phyloP scores from a whole-genome alignment of 331 rosid genomes.

The Quercus phellos region DNA sequence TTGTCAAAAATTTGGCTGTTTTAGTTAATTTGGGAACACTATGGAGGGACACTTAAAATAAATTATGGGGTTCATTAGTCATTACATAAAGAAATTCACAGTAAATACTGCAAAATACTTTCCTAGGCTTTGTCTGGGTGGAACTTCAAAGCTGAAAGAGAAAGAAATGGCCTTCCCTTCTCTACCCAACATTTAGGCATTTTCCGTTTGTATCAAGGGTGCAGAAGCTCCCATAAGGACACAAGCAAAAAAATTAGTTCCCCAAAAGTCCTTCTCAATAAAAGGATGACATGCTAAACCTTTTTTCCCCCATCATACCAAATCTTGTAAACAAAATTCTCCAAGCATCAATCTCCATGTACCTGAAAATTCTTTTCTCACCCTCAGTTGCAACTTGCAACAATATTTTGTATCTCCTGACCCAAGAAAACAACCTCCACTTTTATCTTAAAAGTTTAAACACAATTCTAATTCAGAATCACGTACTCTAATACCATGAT shows the following conservation, averaged over 20 bases:
- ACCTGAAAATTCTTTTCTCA: constrained; percentile 41
- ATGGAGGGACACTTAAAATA: neutral
- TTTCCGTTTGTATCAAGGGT: constrained; percentile 44
- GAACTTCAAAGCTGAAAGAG: constrained; percentile 64
- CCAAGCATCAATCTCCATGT: constrained; percentile 61
- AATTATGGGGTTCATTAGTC: neutral
- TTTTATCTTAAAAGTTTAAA: constrained; percentile 3
- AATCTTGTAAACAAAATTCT: constrained; percentile 48
- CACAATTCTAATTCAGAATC: neutral
- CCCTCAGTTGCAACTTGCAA: constrained; percentile 56
- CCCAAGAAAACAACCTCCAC: constrained; percentile 41
- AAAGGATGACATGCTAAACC: constrained; percentile 37
- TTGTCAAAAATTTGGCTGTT: neutral
- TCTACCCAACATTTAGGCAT: constrained; percentile 54
- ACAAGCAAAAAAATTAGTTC: constrained; percentile 24
- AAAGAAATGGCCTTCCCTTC: constrained; percentile 54
- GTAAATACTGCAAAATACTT: neutral
- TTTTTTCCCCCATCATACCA: constrained; percentile 48
- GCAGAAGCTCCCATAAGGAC: constrained; percentile 26
- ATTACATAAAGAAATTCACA: neutral
- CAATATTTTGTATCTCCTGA: constrained; percentile 37
- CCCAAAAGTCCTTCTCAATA: constrained; percentile 46
- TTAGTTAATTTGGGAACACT: neutral
- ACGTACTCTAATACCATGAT: too few relatives aligned
- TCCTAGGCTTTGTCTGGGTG: neutral